Evolutionary conservation across 345 rosid genomes (phyloP).

Genomic region (Populus simonii): DNA sequence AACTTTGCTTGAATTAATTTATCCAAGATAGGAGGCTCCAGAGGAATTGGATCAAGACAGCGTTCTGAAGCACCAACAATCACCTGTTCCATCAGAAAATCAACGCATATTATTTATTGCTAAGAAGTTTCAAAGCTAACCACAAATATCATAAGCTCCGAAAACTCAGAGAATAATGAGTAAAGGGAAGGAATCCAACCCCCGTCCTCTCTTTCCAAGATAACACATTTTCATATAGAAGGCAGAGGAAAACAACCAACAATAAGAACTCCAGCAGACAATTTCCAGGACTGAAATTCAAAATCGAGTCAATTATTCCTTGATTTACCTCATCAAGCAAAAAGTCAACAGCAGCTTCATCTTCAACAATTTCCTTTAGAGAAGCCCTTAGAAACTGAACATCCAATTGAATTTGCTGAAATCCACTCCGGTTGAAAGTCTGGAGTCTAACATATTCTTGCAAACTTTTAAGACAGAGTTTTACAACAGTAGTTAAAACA

Average conservation of each 20-base stretch:
- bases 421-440: constrained; percentile 91
- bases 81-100: constrained; percentile 49
- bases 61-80: constrained; percentile 93
- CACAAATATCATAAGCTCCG: not conserved
- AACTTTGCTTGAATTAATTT: constrained; percentile 87
- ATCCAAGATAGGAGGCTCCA: constrained; percentile 93
- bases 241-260: not conserved
- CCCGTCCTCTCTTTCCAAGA: not conserved
- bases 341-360: constrained; percentile 87
- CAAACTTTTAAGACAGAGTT: constrained; percentile 84
- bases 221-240: not conserved
- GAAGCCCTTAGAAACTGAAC: constrained; percentile 82
- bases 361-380: constrained; percentile 65
- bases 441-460: constrained; percentile 92
- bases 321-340: constrained; percentile 84
- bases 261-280: not conserved
- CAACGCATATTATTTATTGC: not conserved
- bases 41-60: constrained; percentile 81
- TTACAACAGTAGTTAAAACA: constrained; percentile 62
- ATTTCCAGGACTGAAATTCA: not conserved
- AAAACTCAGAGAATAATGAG: not conserved
- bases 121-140: not conserved
- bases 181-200: not conserved
- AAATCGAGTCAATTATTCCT: not conserved
- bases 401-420: constrained; percentile 97